These are phyloP conservation scores for Jamesozyma lodderae DNA, from an alignment of 805 yeast genomes.

Conservation along the genomic window DNA sequence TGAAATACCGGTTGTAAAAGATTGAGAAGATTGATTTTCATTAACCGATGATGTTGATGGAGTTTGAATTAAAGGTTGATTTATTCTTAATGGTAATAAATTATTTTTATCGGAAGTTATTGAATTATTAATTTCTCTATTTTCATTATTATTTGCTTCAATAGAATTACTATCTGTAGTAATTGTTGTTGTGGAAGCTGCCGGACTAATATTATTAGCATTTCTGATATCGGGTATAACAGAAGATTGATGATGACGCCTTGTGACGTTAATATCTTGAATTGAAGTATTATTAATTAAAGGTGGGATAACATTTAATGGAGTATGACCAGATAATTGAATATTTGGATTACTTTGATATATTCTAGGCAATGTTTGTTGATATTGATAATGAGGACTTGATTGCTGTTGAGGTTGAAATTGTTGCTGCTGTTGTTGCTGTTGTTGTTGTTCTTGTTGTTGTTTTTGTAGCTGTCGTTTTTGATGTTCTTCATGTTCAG, in stretches of 20 bases:
- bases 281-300: too few species aligned
- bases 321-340: not conserved
- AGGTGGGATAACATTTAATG: slow-evolving; percentile 1
- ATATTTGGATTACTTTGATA: slow-evolving; percentile 2
- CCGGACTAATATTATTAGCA: too few species aligned
- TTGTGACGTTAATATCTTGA: too few species aligned
- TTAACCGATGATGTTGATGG: not conserved
- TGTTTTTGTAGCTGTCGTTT: slow-evolving; percentile 1
- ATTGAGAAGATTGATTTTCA: not conserved
- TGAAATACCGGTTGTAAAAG: not conserved
- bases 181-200: too few species aligned
- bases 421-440: slow-evolving; percentile 1
- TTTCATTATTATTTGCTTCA: too few species aligned
- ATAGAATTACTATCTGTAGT: too few species aligned
- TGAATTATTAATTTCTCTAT: too few species aligned
- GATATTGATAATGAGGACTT: slow-evolving; percentile 7
- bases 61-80: not conserved
- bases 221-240: too few species aligned
- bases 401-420: slow-evolving; percentile 1
- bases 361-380: slow-evolving; percentile 3
- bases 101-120: not conserved
- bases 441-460: slow-evolving; percentile 4
- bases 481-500: not conserved
- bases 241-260: too few species aligned
- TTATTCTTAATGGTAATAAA: slow-evolving; percentile 1